phyloP scores from a whole-genome alignment of 306 rosid genomes.

The Glycine latifolia region DNA sequence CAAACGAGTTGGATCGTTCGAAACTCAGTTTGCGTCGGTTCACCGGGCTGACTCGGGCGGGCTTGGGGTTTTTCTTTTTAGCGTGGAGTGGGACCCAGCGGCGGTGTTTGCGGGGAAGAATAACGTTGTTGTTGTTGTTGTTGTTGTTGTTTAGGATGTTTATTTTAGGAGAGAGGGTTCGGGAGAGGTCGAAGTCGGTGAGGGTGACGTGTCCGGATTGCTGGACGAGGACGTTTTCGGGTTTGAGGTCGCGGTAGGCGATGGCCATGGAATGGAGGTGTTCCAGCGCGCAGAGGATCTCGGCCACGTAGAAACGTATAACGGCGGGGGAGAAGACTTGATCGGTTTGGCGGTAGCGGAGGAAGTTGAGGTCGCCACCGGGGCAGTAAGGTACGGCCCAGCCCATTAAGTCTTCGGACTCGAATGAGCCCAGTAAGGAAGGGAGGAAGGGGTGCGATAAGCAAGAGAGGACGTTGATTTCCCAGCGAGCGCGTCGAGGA shows the following conservation, averaged over 20 bases:
- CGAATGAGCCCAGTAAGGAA: slow-evolving; percentile 63
- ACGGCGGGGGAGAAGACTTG: slow-evolving; percentile 78
- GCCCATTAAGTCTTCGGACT: slow-evolving; percentile 57
- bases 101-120: neutral
- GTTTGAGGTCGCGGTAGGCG: slow-evolving; percentile 92
- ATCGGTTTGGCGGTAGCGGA: slow-evolving; percentile 83
- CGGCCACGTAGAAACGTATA: slow-evolving; percentile 81
- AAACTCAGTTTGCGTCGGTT: slow-evolving; percentile 65
- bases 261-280: slow-evolving; percentile 79
- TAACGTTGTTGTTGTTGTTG: too few relatives aligned
- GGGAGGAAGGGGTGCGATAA: slow-evolving; percentile 78
- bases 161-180: slow-evolving; percentile 51
- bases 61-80: slow-evolving; percentile 7
- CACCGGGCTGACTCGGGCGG: slow-evolving; percentile 77
- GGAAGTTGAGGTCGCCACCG: slow-evolving; percentile 91
- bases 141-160: too few relatives aligned
- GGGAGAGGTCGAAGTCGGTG: slow-evolving; percentile 94
- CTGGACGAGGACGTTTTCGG: slow-evolving; percentile 88
- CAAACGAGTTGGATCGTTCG: slow-evolving; percentile 87
- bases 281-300: slow-evolving; percentile 85
- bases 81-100: slow-evolving; percentile 54
- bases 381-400: slow-evolving; percentile 94
- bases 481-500: slow-evolving; percentile 76
- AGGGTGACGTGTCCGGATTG: slow-evolving; percentile 94
- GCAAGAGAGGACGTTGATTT: slow-evolving; percentile 66